These are phyloP conservation scores for Auxenochlorella pyrenoidosa DNA, from an alignment of 139 green algal genomes.

Conservation along the genomic window DNA sequence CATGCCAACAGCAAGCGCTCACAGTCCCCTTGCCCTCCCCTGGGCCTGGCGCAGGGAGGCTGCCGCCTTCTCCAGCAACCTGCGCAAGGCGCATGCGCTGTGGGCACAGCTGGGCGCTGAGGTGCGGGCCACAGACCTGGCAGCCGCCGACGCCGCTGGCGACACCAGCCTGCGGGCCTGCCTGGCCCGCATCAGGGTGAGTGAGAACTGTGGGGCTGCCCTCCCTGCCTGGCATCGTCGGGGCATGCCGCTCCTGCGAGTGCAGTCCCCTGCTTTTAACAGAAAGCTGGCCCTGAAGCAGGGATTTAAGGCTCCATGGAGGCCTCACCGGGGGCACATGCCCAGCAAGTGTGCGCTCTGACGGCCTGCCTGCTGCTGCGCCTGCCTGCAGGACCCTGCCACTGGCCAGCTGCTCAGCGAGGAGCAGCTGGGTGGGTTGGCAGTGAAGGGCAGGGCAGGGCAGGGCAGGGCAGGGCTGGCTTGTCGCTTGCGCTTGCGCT, in stretches of 20 bases:
- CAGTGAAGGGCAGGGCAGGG: too few relatives aligned
- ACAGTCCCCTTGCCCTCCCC: background rate
- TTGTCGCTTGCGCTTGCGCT: too few relatives aligned
- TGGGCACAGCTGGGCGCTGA: background rate
- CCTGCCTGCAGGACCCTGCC: background rate
- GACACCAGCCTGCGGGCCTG: slow-evolving; percentile 11
- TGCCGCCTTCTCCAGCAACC: background rate
- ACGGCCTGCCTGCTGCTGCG: background rate
- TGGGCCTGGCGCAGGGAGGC: background rate
- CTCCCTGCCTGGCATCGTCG: too few relatives aligned
- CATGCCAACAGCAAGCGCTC: too few relatives aligned
- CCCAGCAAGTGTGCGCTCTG: too few relatives aligned
- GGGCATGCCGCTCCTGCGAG: too few relatives aligned
- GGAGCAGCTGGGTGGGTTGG: background rate
- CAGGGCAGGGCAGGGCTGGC: too few relatives aligned
- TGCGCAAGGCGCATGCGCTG: background rate
- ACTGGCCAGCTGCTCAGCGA: background rate
- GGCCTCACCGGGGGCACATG: too few relatives aligned
- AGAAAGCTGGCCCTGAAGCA: too few relatives aligned
- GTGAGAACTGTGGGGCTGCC: background rate
- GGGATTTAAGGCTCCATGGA: too few relatives aligned
- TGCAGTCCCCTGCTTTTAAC: too few relatives aligned
- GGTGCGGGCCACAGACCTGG: background rate
- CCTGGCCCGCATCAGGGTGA: slow-evolving; percentile 1
- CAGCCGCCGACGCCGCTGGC: background rate